Evolutionary conservation across 257 asterid genomes (phyloP).

Genomic region (Coffea eugenioides): DNA sequence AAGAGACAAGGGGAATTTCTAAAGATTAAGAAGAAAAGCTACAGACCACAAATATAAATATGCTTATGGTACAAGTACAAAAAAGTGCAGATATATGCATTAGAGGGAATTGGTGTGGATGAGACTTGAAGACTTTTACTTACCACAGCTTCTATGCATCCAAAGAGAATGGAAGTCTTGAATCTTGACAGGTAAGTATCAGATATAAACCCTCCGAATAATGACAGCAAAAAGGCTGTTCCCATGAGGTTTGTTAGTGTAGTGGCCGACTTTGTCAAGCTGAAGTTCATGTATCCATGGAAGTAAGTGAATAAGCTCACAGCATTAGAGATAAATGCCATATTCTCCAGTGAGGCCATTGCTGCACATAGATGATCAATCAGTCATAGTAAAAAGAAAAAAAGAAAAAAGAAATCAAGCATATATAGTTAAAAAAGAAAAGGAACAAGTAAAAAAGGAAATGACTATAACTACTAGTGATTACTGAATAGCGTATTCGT

Average conservation of each 20-base stretch:
- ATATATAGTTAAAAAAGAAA: background rate
- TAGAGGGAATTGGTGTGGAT: background rate
- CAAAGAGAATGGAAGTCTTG: constrained; percentile 55
- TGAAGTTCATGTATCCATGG: constrained; percentile 58
- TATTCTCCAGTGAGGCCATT: constrained; percentile 43
- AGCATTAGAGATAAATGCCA: constrained; percentile 48
- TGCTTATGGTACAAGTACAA: no score
- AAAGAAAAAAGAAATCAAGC: no score
- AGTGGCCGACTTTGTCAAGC: constrained; percentile 55
- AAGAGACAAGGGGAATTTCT: background rate
- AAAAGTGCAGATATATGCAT: background rate
- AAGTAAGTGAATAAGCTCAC: constrained; percentile 61
- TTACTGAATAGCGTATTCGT: background rate
- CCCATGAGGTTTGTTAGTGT: constrained; percentile 58
- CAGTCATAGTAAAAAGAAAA: background rate
- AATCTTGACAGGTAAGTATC: constrained; percentile 63
- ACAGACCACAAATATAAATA: background rate
- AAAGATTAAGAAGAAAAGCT: background rate
- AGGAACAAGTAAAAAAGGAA: background rate
- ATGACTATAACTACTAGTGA: background rate
- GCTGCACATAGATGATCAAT: constrained; percentile 30
- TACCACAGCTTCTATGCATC: constrained; percentile 49
- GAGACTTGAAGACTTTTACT: background rate
- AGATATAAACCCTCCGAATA: constrained; percentile 59
- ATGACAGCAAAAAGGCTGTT: constrained; percentile 47